Percentiles rank a stretch among this genome's conserved stretches.
These are phyloP conservation scores for Gastrolobium villosum DNA, from an alignment of 306 rosid species.

Conservation along the genomic window DNA sequence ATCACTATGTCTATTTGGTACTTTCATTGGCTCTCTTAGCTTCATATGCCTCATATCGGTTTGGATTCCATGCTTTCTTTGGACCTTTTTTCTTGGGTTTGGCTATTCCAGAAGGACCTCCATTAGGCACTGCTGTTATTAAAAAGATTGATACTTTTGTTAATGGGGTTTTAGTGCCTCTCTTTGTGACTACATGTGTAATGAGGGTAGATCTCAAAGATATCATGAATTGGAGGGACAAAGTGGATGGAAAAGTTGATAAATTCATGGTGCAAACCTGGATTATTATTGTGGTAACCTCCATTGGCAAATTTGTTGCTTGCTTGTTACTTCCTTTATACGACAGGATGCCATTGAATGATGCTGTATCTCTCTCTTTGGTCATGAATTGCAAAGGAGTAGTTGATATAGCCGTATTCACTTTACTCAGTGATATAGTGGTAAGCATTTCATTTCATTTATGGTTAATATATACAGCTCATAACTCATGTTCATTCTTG, in stretches of 20 bases:
- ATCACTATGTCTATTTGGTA: constrained; percentile 55
- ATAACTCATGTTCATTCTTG: background rate
- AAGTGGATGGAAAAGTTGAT: constrained; percentile 10
- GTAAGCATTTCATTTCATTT: constrained; percentile 46
- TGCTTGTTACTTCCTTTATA: constrained; percentile 50
- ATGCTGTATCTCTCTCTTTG: constrained; percentile 58
- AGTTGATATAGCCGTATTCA: constrained; percentile 60
- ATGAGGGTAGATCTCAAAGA: constrained; percentile 57
- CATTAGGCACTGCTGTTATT: constrained; percentile 68
- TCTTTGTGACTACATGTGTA: constrained; percentile 59
- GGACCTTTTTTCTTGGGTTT: constrained; percentile 73
- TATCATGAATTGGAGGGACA: constrained; percentile 19
- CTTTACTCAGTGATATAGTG: constrained; percentile 46
- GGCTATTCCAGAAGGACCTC: constrained; percentile 80
- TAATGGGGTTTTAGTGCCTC: constrained; percentile 60
- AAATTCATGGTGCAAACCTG: constrained; percentile 14
- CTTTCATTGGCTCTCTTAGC: constrained; percentile 44
- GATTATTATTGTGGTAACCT: constrained; percentile 13
- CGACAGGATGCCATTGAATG: constrained; percentile 54
- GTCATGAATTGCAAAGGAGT: constrained; percentile 72
- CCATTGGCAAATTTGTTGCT: constrained; percentile 48
- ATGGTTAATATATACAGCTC: background rate
- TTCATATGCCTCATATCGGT: constrained; percentile 31
- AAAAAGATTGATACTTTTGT: constrained; percentile 65
- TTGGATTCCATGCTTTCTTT: constrained; percentile 45